Percentiles rank a stretch among this genome's conserved stretches.
Evolutionary conservation across 2,329 filamentous ascomycete genomes (phyloP).

Genomic region (Emergomyces pasteurianus): DNA sequence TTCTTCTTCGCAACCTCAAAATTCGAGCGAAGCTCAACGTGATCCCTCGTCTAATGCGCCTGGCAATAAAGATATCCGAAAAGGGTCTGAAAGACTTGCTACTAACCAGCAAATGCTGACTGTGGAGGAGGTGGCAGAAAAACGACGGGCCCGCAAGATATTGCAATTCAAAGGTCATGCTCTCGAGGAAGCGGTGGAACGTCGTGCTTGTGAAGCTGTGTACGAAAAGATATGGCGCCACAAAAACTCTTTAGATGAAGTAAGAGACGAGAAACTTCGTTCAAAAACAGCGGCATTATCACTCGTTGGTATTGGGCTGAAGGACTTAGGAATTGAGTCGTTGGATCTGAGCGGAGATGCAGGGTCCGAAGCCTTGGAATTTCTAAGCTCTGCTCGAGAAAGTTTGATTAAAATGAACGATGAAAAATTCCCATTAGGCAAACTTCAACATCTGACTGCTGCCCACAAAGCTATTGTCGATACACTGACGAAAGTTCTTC

Average conservation of each 20-base stretch:
- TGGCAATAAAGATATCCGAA: conserved; percentile 35
- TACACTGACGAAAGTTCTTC: conserved; percentile 54
- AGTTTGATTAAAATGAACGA: conserved; percentile 74
- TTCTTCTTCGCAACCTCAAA: conserved; percentile 41
- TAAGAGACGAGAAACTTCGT: conserved; percentile 83
- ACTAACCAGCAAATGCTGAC: conserved; percentile 80
- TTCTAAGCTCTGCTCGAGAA: conserved; percentile 57
- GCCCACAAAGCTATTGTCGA: conserved; percentile 94
- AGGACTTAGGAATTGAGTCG: conserved; percentile 70
- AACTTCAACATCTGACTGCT: conserved; percentile 75
- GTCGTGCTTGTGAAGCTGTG: conserved; percentile 69
- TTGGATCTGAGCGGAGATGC: conserved; percentile 48
- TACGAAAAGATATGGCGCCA: conserved; percentile 88
- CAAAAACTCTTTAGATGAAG: conserved; percentile 82
- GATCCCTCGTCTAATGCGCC: conserved; percentile 43
- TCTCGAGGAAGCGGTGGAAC: conserved; percentile 84
- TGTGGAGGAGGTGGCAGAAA: conserved; percentile 65
- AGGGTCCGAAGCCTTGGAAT: conserved; percentile 58
- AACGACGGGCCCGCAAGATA: conserved; percentile 63
- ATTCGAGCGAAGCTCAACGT: conserved; percentile 45
- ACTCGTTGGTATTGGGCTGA: conserved; percentile 80
- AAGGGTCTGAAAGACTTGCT: conserved; percentile 24
- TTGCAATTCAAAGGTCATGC: conserved; percentile 65
- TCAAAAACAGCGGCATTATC: conserved; percentile 86
- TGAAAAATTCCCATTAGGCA: conserved; percentile 77